These are phyloP conservation scores for Echites panduratus DNA, from an alignment of 257 asterid genomes.

Conservation along the genomic window DNA sequence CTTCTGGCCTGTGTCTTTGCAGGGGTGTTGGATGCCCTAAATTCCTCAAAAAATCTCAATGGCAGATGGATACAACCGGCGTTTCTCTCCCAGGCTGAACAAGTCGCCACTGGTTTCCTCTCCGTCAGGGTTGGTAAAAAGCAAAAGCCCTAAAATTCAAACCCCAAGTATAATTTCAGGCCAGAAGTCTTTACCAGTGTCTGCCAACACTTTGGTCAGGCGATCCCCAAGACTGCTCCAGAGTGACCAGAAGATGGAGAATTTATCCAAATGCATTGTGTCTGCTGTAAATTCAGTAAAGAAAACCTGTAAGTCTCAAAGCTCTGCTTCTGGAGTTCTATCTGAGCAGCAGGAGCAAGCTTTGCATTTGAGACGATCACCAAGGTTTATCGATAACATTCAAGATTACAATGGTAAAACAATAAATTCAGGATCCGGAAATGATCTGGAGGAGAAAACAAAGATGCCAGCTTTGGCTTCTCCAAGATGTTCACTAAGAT, in stretches of 20 bases:
- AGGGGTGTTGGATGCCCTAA: not conserved
- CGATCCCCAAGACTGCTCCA: not conserved
- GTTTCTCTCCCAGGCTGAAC: not conserved
- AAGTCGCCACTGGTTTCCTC: not conserved
- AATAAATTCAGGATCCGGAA: not conserved
- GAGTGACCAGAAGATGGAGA: not conserved
- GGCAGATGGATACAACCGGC: not conserved
- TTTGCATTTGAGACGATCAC: not conserved
- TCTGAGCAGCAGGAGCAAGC: not conserved
- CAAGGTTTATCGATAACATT: not conserved
- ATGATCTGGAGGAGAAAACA: not conserved
- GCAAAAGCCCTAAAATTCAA: not conserved
- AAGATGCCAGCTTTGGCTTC: not conserved
- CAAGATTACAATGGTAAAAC: not conserved
- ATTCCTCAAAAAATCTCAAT: slow-evolving; percentile 1
- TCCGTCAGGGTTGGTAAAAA: not conserved
- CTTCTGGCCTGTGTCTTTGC: not conserved
- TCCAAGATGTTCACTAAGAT: not conserved
- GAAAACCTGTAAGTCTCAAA: not conserved
- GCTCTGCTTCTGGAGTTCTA: not conserved
- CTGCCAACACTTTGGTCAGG: not conserved
- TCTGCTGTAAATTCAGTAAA: not conserved
- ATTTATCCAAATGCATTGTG: not conserved
- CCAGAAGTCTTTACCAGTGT: not conserved
- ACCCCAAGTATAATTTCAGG: not conserved